phyloP scores from a whole-genome alignment of 208 protist species.

The Tetramitus jugosus region DNA sequence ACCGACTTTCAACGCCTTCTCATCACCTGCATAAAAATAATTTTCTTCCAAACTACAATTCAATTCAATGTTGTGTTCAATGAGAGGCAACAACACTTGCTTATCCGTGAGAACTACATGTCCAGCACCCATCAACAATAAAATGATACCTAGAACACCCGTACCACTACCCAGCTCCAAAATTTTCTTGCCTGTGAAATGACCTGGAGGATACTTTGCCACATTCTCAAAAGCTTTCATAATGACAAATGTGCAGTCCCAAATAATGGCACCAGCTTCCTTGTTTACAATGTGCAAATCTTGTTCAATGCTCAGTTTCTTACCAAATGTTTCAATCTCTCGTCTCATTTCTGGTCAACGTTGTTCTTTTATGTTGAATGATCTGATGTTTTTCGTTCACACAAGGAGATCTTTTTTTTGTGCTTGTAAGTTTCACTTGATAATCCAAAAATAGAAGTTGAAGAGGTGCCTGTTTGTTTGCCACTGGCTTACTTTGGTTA shows the following conservation, averaged over 20 bases:
- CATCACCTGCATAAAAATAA: background rate
- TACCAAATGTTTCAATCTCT: background rate
- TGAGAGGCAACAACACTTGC: background rate
- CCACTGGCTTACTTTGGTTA: too few species aligned
- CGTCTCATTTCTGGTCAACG: background rate
- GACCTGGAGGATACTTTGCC: background rate
- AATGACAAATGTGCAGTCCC: slow-evolving; percentile 1
- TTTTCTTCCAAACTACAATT: background rate
- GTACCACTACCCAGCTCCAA: background rate
- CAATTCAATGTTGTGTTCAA: slow-evolving; percentile 4
- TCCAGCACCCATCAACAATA: background rate
- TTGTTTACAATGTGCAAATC: slow-evolving; percentile 3
- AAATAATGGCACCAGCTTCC: background rate
- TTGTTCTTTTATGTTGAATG: too few species aligned
- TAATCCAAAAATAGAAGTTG: too few species aligned
- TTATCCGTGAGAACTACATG: background rate
- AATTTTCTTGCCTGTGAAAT: slow-evolving; percentile 7
- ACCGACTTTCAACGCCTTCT: background rate
- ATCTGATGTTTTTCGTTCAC: too few species aligned
- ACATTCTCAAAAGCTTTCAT: slow-evolving; percentile 18
- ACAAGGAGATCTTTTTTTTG: too few species aligned
- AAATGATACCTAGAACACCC: background rate
- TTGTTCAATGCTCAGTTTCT: background rate
- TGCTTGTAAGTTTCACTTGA: too few species aligned
- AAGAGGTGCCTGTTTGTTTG: too few species aligned